phyloP scores from a whole-genome alignment of 345 rosid genomes.

The Microthlaspi erraticum region DNA sequence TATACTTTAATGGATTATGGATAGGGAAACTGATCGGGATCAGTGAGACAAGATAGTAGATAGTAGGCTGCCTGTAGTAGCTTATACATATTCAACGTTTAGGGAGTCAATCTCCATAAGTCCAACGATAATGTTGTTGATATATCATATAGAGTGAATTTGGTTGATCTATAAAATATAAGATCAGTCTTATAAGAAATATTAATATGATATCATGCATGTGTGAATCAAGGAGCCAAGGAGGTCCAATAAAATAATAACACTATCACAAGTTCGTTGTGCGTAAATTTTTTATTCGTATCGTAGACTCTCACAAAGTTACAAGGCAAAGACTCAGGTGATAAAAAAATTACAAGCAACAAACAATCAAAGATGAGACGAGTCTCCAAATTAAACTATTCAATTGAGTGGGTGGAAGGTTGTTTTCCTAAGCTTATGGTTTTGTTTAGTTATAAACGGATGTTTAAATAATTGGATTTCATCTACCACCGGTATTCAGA shows the following conservation, averaged over 20 bases:
- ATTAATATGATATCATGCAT: not conserved
- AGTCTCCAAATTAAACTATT: not conserved
- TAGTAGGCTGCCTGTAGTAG: too few species aligned
- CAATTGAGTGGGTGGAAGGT: not conserved
- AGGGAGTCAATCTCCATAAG: constrained; percentile 2
- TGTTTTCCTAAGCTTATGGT: not conserved
- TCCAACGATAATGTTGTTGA: constrained; percentile 12
- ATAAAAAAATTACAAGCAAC: not conserved
- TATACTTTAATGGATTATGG: not conserved
- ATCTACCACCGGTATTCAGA: too few species aligned
- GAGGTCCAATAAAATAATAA: constrained; percentile 7
- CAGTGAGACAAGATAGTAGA: constrained; percentile 10
- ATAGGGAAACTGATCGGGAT: constrained; percentile 1
- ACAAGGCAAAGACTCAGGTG: not conserved
- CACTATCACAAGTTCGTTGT: constrained; percentile 2
- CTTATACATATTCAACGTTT: not conserved
- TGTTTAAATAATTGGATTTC: too few species aligned
- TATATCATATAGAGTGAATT: not conserved
- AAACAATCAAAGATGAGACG: not conserved
- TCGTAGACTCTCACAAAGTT: not conserved
- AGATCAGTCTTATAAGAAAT: constrained; percentile 9
- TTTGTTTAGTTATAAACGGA: not conserved
- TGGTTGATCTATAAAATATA: not conserved
- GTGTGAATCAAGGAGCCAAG: not conserved
- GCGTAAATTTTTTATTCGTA: not conserved